These are phyloP conservation scores for Aegilops tauschii DNA, from an alignment of 176 grass and related monocot genomes.

Conservation along the genomic window DNA sequence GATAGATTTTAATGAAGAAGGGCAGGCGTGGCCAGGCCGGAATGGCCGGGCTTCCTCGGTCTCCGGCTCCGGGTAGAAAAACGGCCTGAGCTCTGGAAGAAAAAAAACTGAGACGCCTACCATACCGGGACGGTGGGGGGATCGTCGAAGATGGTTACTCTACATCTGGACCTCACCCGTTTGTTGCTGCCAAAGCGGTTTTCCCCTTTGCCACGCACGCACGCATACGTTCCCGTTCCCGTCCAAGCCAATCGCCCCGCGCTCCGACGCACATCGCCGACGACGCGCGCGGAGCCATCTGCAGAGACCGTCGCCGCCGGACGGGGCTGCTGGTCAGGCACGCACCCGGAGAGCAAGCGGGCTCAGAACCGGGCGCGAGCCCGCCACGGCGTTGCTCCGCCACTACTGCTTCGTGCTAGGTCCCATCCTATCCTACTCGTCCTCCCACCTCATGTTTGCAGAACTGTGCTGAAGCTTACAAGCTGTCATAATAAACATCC, in stretches of 20 bases:
- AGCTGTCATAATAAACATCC: background rate
- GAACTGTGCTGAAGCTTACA: background rate
- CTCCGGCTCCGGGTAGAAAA: background rate
- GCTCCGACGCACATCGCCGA: background rate
- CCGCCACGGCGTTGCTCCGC: background rate
- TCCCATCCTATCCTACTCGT: background rate
- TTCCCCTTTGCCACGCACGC: background rate
- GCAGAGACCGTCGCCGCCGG: constrained; percentile 34
- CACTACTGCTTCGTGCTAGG: background rate
- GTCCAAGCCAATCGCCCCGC: background rate
- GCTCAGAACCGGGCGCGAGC: background rate
- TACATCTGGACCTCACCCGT: background rate
- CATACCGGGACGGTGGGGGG: background rate
- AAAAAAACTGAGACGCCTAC: background rate
- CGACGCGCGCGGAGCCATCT: background rate
- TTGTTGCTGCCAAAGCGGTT: background rate
- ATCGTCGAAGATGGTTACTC: background rate
- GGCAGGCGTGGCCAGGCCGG: background rate
- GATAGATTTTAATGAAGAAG: background rate
- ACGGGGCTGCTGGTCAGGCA: constrained; percentile 35
- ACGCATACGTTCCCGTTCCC: background rate
- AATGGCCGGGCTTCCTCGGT: too few relatives aligned
- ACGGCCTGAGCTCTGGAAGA: background rate
- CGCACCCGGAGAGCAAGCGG: constrained; percentile 28
- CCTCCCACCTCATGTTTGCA: background rate